Conservation (phyloP, 345 rosid species). For the Dipteronia sinensis region DNA sequence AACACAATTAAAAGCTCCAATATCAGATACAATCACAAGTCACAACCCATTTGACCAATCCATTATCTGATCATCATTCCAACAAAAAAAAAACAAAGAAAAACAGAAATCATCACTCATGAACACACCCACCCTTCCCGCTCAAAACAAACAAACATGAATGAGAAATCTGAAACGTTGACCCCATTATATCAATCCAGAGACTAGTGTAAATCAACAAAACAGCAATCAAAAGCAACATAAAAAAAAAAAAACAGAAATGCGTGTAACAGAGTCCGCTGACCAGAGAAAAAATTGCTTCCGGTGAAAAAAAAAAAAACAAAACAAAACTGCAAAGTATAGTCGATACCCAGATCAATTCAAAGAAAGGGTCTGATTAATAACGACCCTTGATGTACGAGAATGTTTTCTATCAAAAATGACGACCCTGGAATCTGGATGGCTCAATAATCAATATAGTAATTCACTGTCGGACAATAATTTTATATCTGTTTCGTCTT, state of each 20-base stretch:
- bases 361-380: too few relatives aligned
- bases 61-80: not conserved
- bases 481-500: not conserved
- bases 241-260: too few relatives aligned
- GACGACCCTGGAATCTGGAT: not conserved
- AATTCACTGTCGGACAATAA: not conserved
- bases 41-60: constrained; percentile 11
- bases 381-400: not conserved
- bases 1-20: not conserved
- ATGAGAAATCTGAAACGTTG: not conserved
- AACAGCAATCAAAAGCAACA: not conserved
- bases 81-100: not conserved
- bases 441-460: not conserved
- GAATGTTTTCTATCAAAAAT: not conserved
- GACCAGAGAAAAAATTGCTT: not conserved
- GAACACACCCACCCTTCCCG: not conserved
- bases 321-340: not conserved
- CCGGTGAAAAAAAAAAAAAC: too few relatives aligned
- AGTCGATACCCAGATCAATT: not conserved
- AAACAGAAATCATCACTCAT: not conserved
- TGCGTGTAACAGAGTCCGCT: not conserved
- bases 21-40: constrained; percentile 4
- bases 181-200: not conserved
- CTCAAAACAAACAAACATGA: not conserved
- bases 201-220: too few relatives aligned